phyloP scores from a whole-genome alignment of 768 basidiomycete genomes.

The Lentinula aciculospora region DNA sequence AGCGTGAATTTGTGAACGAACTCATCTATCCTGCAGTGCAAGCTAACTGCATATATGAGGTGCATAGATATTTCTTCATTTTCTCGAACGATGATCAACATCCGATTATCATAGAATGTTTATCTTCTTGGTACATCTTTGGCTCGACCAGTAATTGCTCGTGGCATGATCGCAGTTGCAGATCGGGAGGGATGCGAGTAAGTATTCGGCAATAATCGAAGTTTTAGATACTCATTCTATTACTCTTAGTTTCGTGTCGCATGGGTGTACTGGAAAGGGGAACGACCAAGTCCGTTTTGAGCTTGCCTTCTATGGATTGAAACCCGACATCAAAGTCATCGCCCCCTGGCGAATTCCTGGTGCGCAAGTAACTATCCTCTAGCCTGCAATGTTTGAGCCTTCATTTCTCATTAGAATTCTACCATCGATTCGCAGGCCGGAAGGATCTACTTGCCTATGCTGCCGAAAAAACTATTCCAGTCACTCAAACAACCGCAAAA shows the following conservation, averaged over 20 bases:
- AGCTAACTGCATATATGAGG: slow-evolving; percentile 98
- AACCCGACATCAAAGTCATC: slow-evolving; percentile 98
- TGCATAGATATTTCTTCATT: slow-evolving; percentile 21
- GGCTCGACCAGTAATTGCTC: slow-evolving; percentile 96
- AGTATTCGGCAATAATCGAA: slow-evolving; percentile 23
- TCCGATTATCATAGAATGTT: slow-evolving; percentile 54
- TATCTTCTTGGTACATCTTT: slow-evolving; percentile 98
- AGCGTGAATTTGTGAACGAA: slow-evolving; percentile 91
- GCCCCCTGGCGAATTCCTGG: slow-evolving; percentile 97
- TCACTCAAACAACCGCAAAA: slow-evolving; percentile 91
- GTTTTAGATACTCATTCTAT: background rate
- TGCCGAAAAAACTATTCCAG: slow-evolving; percentile 82
- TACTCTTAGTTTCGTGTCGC: slow-evolving; percentile 75
- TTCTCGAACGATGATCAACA: background rate
- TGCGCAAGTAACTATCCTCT: slow-evolving; percentile 22
- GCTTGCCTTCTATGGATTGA: slow-evolving; percentile 96
- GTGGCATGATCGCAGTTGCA: slow-evolving; percentile 95
- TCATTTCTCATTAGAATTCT: slow-evolving; percentile 61
- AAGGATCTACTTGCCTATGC: slow-evolving; percentile 91
- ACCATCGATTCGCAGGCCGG: slow-evolving; percentile 94
- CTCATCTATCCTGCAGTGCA: slow-evolving; percentile 98
- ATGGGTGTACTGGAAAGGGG: slow-evolving; percentile 99
- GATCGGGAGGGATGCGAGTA: slow-evolving; percentile 93
- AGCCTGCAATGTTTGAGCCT: background rate
- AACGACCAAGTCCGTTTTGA: slow-evolving; percentile 99